Evolutionary conservation across 73 alveolate species (phyloP).

Genomic region (Blepharisma japonicum): DNA sequence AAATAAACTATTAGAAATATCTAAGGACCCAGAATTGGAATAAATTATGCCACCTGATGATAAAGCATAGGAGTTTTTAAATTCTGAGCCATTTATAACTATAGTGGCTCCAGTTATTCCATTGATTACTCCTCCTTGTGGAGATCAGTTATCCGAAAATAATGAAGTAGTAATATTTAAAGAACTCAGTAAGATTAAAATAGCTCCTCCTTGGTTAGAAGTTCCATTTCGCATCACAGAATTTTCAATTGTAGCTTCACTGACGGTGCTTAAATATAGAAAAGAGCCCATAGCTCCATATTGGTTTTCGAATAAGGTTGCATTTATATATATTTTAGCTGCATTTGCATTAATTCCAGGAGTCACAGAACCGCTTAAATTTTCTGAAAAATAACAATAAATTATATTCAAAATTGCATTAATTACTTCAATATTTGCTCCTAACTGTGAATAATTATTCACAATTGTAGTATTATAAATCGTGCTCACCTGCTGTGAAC

Average conservation of each 20-base stretch:
- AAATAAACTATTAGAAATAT: too few species aligned
- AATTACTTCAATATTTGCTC: too few species aligned
- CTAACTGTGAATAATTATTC: too few species aligned
- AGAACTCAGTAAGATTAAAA: background rate
- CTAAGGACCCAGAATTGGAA: too few species aligned
- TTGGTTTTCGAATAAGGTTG: background rate
- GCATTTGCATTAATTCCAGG: too few species aligned
- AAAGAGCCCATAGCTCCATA: conserved; percentile 1
- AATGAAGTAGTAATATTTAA: background rate
- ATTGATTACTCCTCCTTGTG: background rate
- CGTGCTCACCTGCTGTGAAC: too few species aligned
- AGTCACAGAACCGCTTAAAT: too few species aligned
- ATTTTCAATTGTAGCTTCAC: background rate
- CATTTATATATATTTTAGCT: background rate
- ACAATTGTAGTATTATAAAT: too few species aligned
- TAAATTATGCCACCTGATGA: too few species aligned
- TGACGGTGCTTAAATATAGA: background rate
- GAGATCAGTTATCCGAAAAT: background rate
- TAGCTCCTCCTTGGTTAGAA: background rate
- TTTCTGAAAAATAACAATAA: too few species aligned
- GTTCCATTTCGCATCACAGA: background rate
- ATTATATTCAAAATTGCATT: too few species aligned
- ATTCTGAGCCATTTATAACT: background rate
- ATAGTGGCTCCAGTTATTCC: background rate
- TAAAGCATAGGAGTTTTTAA: too few species aligned